phyloP scores from a whole-genome alignment of 176 grass and related monocot species.

The Hyparrhenia diplandra region DNA sequence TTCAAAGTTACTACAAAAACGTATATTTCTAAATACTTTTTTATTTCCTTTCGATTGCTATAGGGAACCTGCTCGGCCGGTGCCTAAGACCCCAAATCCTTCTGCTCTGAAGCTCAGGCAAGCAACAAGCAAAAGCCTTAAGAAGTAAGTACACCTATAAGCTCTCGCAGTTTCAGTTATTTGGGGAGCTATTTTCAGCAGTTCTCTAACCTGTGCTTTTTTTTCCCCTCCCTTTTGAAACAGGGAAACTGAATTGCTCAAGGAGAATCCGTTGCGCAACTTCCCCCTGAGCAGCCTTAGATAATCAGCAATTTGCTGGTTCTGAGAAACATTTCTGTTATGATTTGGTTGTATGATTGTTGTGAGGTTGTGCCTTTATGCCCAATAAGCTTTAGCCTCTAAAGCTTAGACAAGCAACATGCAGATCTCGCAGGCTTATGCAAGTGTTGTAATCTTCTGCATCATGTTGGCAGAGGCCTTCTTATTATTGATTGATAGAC shows the following conservation, averaged over 20 bases:
- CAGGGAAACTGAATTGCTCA: conserved; percentile 96
- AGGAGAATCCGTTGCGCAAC: conserved; percentile 83
- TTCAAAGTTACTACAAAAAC: conserved; percentile 1
- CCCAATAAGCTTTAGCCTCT: conserved; percentile 53
- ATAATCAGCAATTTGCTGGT: conserved; percentile 38
- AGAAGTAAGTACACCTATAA: conserved; percentile 61
- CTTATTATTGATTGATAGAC: background rate
- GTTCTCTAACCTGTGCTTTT: background rate
- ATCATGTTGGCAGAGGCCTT: background rate
- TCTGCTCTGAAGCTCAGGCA: conserved; percentile 67
- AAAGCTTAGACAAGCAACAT: conserved; percentile 27
- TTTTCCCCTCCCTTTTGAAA: conserved; percentile 52
- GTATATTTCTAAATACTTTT: background rate
- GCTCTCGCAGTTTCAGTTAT: background rate
- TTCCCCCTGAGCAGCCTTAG: conserved; percentile 73
- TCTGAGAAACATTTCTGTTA: background rate
- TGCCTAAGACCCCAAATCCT: conserved; percentile 58
- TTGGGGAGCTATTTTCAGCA: background rate
- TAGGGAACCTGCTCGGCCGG: conserved; percentile 49
- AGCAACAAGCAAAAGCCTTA: conserved; percentile 66
- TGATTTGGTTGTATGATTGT: conserved; percentile 26
- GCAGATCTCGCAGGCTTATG: background rate
- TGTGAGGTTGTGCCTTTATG: conserved; percentile 9
- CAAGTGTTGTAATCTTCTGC: conserved; percentile 18
- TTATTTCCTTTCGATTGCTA: conserved; percentile 7